Evolutionary conservation across 2,329 filamentous ascomycete species (phyloP).

Genomic region (Fusarium illudens): DNA sequence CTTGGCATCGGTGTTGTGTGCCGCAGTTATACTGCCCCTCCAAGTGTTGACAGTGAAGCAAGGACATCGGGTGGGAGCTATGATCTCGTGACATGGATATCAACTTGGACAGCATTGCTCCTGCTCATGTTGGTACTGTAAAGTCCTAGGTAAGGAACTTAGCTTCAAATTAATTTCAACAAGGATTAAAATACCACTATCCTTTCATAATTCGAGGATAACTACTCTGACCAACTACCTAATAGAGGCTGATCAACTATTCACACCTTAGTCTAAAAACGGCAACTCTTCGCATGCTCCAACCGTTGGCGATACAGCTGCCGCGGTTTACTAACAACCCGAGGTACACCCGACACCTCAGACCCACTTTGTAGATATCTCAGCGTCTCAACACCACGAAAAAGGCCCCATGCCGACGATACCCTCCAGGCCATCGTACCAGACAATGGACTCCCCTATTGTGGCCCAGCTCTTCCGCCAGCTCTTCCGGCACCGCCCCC

Average conservation of each 20-base stretch:
- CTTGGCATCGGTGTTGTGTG: not conserved
- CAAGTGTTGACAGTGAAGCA: not conserved
- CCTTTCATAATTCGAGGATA: not conserved
- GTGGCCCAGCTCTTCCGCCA: slow-evolving; percentile 83
- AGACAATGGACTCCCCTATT: slow-evolving; percentile 82
- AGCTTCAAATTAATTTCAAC: not conserved
- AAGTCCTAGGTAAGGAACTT: no score
- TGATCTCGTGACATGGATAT: not conserved
- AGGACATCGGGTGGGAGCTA: not conserved
- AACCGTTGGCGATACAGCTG: slow-evolving; percentile 4
- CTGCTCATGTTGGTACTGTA: not conserved
- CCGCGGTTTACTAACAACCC: slow-evolving; percentile 18
- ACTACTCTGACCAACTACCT: not conserved
- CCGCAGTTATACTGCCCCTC: not conserved
- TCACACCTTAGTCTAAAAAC: slow-evolving; percentile 12
- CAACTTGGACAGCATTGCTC: not conserved
- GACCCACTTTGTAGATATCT: slow-evolving; percentile 27
- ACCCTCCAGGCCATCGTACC: slow-evolving; percentile 2
- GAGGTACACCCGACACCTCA: slow-evolving; percentile 37
- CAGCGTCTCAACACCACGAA: slow-evolving; percentile 7
- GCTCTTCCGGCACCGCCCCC: slow-evolving; percentile 74
- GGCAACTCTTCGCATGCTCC: slow-evolving; percentile 31
- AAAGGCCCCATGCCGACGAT: slow-evolving; percentile 18
- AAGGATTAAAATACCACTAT: not conserved
- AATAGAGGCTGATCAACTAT: not conserved